These are phyloP conservation scores for Malus hybrid DNA, from an alignment of 331 rosid species.

Conservation along the genomic window DNA sequence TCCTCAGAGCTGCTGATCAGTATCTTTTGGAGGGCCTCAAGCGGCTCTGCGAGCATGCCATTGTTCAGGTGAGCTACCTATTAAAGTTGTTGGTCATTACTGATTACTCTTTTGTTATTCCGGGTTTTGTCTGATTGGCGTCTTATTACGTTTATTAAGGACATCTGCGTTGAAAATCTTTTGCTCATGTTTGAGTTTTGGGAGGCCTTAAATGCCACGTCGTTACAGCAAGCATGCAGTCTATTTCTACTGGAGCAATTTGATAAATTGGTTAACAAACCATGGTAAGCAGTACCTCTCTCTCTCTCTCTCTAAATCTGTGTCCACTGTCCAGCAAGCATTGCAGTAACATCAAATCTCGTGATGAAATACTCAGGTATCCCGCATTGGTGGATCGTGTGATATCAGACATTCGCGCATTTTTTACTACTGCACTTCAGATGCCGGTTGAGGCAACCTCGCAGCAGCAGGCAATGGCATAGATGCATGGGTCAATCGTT, in stretches of 20 bases:
- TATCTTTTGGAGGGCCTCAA: conserved; percentile 72
- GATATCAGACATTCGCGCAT: conserved; percentile 25
- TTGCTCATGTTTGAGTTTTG: conserved; percentile 38
- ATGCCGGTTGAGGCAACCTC: conserved; percentile 3
- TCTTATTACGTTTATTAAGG: conserved; percentile 17
- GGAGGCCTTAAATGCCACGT: conserved; percentile 47
- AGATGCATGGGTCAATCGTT: not conserved
- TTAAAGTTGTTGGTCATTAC: too few relatives aligned
- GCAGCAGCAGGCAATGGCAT: not conserved
- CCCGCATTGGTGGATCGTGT: conserved; percentile 17
- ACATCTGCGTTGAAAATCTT: conserved; percentile 46
- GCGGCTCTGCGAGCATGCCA: conserved; percentile 49
- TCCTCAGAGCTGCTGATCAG: conserved; percentile 73
- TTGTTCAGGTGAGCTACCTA: conserved; percentile 43
- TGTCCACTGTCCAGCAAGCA: not conserved
- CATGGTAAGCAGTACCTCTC: conserved; percentile 40
- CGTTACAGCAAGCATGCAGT: conserved; percentile 50
- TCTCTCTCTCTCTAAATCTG: not conserved
- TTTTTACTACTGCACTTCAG: conserved; percentile 28
- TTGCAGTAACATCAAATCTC: not conserved
- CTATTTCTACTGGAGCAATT: conserved; percentile 44
- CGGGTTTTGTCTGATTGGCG: not conserved
- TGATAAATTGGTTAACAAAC: conserved; percentile 33
- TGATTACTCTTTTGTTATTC: not conserved
- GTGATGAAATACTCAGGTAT: conserved; percentile 30